Evolutionary conservation across 352 stramenopile genomes (phyloP).

Genomic region (Globisporangium alternatum): DNA sequence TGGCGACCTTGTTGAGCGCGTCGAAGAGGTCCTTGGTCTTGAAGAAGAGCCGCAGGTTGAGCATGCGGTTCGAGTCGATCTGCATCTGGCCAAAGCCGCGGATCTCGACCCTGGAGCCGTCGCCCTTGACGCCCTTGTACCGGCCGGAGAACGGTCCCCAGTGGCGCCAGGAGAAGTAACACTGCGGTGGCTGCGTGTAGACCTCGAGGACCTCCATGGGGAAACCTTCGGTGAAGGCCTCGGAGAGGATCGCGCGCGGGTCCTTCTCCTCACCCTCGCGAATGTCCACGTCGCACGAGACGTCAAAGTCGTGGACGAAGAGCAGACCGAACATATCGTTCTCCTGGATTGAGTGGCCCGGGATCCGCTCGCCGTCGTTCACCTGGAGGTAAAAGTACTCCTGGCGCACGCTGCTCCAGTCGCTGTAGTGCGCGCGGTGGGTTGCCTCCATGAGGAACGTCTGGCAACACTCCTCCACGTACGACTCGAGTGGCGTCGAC

Average conservation of each 20-base stretch:
- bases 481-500: constrained; percentile 57
- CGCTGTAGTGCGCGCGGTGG: constrained; percentile 52
- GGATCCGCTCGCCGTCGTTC: constrained; percentile 56
- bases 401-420: constrained; percentile 63
- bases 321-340: constrained; percentile 74
- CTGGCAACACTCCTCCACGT: constrained; percentile 70
- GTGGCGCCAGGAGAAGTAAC: constrained; percentile 80
- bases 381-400: constrained; percentile 68
- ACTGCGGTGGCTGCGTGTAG: constrained; percentile 70
- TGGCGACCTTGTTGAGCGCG: constrained; percentile 33
- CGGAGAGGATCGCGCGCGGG: constrained; percentile 45
- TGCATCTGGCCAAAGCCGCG: constrained; percentile 71
- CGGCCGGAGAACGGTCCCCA: constrained; percentile 72
- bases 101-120: constrained; percentile 56
- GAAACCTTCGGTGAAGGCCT: constrained; percentile 73
- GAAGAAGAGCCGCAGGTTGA: constrained; percentile 61
- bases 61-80: constrained; percentile 49
- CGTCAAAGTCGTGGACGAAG: constrained; percentile 41
- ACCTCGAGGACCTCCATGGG: constrained; percentile 79
- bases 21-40: constrained; percentile 60
- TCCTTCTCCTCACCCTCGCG: constrained; percentile 44
- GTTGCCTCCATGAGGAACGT: constrained; percentile 82
- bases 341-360: constrained; percentile 38
- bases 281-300: constrained; percentile 23
- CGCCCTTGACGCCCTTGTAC: constrained; percentile 59